Base-by-base conservation (phyloP, 257 asterid genomes). In the Catharanthus roseus region DNA sequence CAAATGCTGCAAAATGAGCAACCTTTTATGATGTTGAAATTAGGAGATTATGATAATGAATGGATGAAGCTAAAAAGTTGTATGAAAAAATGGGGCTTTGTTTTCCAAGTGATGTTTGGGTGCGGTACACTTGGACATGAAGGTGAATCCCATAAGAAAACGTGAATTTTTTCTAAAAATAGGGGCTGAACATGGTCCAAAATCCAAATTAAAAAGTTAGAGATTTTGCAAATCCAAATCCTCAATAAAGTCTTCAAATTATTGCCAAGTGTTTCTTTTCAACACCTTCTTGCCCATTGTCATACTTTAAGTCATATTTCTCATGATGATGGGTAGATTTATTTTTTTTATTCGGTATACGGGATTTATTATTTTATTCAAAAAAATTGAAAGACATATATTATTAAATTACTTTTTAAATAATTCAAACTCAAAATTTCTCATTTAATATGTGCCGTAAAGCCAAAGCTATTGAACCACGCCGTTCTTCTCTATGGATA, bases 301-400 rank as follows among this genome's bases (percentile, higher is more conserved):
- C 45, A 49, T 18, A n/a, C 38, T 8, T 49, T 58, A 66, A 47
- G 50, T 71, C 76, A 62, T 63, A 70, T 47, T 54, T 61, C 26
- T 69, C 60, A 69, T 74, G 45, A 75, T 61, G 58, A 11, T 26
- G 15, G 29, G 8, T 55, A 36, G 70, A 53, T 53, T 49, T 34
- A 29, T 45, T 11, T 45, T 18, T 19, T 12, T 45, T n/a, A n/a
- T n/a, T n/a, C n/a, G n/a, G n/a, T n/a, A n/a, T n/a, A n/a, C n/a
- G n/a, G n/a, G n/a, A n/a, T n/a, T n/a, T n/a, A n/a, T n/a, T n/a
- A n/a, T n/a, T n/a, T n/a, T n/a, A n/a, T n/a, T n/a, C n/a, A n/a
- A n/a, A n/a, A n/a, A n/a, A n/a, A n/a, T n/a, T n/a, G n/a, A n/a
- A n/a, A n/a, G n/a, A n/a, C n/a, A n/a, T n/a, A n/a, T n/a, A n/a